Evolutionary conservation across 1,284 basidiomycete species (phyloP).

Genomic region (Vanrija sp.): DNA sequence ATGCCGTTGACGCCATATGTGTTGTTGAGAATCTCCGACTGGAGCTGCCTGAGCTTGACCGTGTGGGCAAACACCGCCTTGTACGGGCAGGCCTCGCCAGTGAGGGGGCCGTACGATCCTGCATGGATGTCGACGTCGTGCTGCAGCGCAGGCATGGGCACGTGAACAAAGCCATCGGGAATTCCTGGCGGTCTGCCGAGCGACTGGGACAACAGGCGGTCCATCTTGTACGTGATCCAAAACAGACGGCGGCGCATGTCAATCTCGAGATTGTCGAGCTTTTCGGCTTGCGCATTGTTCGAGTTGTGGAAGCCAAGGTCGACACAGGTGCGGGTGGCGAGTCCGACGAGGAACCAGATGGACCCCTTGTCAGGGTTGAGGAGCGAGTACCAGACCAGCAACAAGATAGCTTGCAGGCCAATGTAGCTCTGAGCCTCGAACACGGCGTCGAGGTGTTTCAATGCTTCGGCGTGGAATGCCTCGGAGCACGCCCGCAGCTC

Average conservation of each 20-base stretch:
- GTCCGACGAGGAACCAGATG: constrained; percentile 50
- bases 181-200: constrained; percentile 49
- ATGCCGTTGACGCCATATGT: constrained; percentile 43
- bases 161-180: constrained; percentile 49
- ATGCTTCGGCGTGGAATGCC: constrained; percentile 50
- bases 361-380: constrained; percentile 50
- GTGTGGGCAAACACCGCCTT: constrained; percentile 48
- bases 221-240: constrained; percentile 50
- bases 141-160: constrained; percentile 38
- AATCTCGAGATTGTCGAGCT: constrained; percentile 47
- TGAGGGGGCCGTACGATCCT: constrained; percentile 30
- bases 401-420: constrained; percentile 49
- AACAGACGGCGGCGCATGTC: constrained; percentile 50
- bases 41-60: constrained; percentile 46
- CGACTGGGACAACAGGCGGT: constrained; percentile 46
- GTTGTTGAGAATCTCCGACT: constrained; percentile 47
- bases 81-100: constrained; percentile 44
- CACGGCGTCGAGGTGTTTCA: constrained; percentile 49
- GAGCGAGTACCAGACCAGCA: constrained; percentile 49
- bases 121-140: constrained; percentile 47
- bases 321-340: constrained; percentile 49
- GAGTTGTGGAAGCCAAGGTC: constrained; percentile 51
- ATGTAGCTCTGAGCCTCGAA: constrained; percentile 48
- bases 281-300: constrained; percentile 41
- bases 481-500: constrained; percentile 50